Evolutionary conservation across 2,329 filamentous ascomycete species (phyloP).

Genomic region (Cephalotrichum gorgonifer): DNA sequence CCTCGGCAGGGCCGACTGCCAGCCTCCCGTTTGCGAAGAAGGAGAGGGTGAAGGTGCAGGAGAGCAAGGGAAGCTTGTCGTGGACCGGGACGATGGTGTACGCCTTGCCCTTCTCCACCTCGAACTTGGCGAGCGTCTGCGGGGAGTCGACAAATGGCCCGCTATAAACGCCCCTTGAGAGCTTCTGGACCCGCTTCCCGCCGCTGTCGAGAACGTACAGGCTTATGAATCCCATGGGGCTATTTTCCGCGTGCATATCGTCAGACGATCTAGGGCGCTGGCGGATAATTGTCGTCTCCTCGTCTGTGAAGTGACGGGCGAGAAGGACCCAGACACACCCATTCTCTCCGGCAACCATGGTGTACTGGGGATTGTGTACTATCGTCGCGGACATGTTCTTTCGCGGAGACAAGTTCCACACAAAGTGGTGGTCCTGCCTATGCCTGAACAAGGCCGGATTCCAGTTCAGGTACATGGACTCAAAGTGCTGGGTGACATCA

Average conservation of each 20-base stretch:
- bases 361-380: conserved; percentile 61
- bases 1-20: conserved; percentile 47
- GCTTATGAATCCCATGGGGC: conserved; percentile 71
- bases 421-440: conserved; percentile 83
- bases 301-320: conserved; percentile 73
- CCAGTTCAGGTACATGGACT: conserved; percentile 96
- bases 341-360: conserved; percentile 46
- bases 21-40: conserved; percentile 62
- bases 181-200: conserved; percentile 64
- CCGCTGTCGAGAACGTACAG: conserved; percentile 67
- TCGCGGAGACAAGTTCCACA: conserved; percentile 56
- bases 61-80: conserved; percentile 61
- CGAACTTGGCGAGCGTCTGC: conserved; percentile 72
- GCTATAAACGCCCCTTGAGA: conserved; percentile 59
- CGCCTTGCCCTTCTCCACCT: conserved; percentile 23
- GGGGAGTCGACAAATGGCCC: conserved; percentile 90
- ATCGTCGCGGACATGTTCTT: conserved; percentile 42
- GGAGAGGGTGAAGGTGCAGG: conserved; percentile 79
- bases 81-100: conserved; percentile 64
- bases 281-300: conserved; percentile 46
- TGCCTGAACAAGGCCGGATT: conserved; percentile 74
- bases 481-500: conserved; percentile 81
- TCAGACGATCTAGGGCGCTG: conserved; percentile 11
- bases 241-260: neutral
- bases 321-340: conserved; percentile 75